These are phyloP conservation scores for Aspergillus unguis DNA, from an alignment of 2,329 filamentous ascomycete genomes.

Conservation along the genomic window DNA sequence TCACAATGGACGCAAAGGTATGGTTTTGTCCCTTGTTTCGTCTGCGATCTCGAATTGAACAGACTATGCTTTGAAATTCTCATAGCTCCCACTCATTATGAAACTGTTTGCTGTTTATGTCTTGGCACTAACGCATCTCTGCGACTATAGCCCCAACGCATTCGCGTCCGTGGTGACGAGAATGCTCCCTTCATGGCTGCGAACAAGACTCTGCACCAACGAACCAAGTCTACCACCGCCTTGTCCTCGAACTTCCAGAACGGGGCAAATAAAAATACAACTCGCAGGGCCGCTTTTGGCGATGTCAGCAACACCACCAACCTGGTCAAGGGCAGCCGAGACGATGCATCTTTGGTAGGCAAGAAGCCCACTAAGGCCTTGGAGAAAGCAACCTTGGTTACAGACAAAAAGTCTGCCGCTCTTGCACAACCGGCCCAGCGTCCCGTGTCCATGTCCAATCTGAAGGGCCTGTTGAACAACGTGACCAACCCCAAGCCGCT, in stretches of 20 bases:
- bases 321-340: conserved; percentile 44
- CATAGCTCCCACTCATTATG: not conserved
- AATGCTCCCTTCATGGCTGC: conserved; percentile 55
- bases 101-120: not conserved
- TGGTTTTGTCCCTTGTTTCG: conserved; percentile 21
- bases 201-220: conserved; percentile 67
- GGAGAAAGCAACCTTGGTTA: conserved; percentile 29
- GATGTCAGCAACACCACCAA: conserved; percentile 71
- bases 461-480: conserved; percentile 40
- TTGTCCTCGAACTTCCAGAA: conserved; percentile 55
- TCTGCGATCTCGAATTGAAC: not conserved
- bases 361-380: conserved; percentile 42
- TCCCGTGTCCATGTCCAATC: conserved; percentile 43
- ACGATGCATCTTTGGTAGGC: conserved; percentile 53
- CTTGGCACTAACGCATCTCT: conserved; percentile 16
- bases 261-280: conserved; percentile 58
- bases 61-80: not conserved
- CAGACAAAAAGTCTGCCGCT: conserved; percentile 45
- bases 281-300: conserved; percentile 75
- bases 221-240: conserved; percentile 73
- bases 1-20: conserved; percentile 50
- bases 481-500: conserved; percentile 30
- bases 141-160: conserved; percentile 63
- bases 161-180: conserved; percentile 66
- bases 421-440: conserved; percentile 62